Base-by-base conservation (phyloP, 2,329 filamentous ascomycete genomes). In the Dryadomyces quercivorus region DNA sequence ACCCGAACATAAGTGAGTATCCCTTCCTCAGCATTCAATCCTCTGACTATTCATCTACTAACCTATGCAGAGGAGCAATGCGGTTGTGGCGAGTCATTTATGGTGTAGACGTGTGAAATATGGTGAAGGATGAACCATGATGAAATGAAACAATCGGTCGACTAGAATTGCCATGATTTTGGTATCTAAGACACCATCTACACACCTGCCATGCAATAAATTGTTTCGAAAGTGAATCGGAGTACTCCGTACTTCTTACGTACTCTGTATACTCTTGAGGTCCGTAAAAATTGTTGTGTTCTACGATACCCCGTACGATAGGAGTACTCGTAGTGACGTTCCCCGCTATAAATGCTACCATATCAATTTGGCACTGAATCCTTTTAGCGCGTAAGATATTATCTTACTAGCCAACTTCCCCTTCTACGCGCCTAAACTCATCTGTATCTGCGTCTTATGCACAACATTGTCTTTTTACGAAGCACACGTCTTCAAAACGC, bases 71-170 rank as follows among this genome's bases (percentile, higher is more conserved):
- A 95, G 77, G 92, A 95, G 66, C 81, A 94, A 76, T 97, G 92
- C 64, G 92, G 92, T 43, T 97, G 92, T 62, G 92, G 92, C 65
- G 92, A 97, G 73, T 95, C 90, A 1, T 97, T 97, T 67, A 95
- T 89, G 84, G 86, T 91, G 55, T 83, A 54, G 44, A 31, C 8
- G 26, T 31, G 26, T 31, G 26, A 31, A 31, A 31, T 31, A 31
- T 31, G 26, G 8, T 31, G 8, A 31, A 31, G 26, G 26, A 31
- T 5, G 26, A 31, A 31, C 26, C 26, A 31, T 31, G 26, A 31
- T 31, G 26, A 8, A 31, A 31, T 8, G 26, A 31, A 31, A 31
- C 26, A 31, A 31, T 31, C 26, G 26, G 26, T 8, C 26, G 26
- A 8, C 26, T 31, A 31, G 4, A 31, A 31, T 31, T 31, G 8